A percentile compares a stretch with the other conserved stretches of the same genome.
Conservation (phyloP, 805 yeast species). For the Myxozyma lipomycoides region DNA sequence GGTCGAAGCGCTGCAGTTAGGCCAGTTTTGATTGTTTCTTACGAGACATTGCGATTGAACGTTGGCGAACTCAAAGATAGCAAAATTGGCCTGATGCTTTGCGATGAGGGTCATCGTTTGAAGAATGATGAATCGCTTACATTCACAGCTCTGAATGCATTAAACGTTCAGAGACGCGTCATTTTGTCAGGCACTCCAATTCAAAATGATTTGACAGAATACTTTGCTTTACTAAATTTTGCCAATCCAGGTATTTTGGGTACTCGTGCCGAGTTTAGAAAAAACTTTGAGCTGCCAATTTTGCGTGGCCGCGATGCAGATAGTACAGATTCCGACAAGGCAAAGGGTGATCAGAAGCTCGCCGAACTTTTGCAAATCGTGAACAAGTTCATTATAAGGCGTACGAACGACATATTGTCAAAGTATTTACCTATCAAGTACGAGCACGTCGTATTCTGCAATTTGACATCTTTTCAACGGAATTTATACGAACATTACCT, state of each 20-base stretch:
- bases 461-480: slow-evolving; percentile 71
- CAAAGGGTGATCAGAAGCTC: slow-evolving; percentile 64
- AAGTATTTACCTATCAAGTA: slow-evolving; percentile 93
- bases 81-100: slow-evolving; percentile 80
- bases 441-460: slow-evolving; percentile 94
- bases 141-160: slow-evolving; percentile 77
- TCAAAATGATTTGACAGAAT: slow-evolving; percentile 90
- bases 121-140: slow-evolving; percentile 90
- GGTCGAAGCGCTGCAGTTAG: slow-evolving; percentile 80
- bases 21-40: slow-evolving; percentile 90
- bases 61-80: slow-evolving; percentile 68
- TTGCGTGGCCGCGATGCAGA: slow-evolving; percentile 83
- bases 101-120: slow-evolving; percentile 80
- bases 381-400: slow-evolving; percentile 83
- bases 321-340: slow-evolving; percentile 75
- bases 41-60: slow-evolving; percentile 87
- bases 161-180: slow-evolving; percentile 82
- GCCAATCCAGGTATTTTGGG: slow-evolving; percentile 95
- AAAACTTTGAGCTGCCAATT: slow-evolving; percentile 76
- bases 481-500: slow-evolving; percentile 68
- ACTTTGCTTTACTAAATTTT: slow-evolving; percentile 82
- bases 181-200: slow-evolving; percentile 95
- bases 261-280: slow-evolving; percentile 74
- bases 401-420: slow-evolving; percentile 91
- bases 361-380: slow-evolving; percentile 70